A percentile compares a stretch with the other conserved stretches of the same genome.
Evolutionary conservation across 371 early-diverging fungal species (phyloP).

Genomic region (Coemansia linderi): DNA sequence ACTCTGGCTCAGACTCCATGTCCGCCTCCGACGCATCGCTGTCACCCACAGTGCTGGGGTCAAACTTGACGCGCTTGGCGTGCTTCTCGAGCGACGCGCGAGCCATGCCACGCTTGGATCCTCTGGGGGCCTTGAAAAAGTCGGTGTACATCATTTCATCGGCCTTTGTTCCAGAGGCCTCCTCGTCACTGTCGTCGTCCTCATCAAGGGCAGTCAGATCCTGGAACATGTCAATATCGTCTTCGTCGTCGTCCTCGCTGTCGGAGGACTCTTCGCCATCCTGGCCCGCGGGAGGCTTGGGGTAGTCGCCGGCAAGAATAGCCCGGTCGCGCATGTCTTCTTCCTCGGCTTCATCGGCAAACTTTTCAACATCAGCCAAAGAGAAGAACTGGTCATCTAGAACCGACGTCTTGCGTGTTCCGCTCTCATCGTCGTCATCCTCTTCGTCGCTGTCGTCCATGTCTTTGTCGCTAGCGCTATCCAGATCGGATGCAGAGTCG

Average conservation of each 20-base stretch:
- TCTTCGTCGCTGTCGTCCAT: conserved; percentile 48
- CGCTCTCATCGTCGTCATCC: conserved; percentile 8
- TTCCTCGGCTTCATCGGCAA: conserved; percentile 55
- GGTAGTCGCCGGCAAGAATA: conserved; percentile 48
- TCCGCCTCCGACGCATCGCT: conserved; percentile 21
- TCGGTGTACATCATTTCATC: conserved; percentile 55
- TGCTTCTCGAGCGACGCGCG: conserved; percentile 38
- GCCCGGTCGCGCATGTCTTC: conserved; percentile 50
- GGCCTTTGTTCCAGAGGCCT: conserved; percentile 34
- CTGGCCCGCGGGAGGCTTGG: conserved; percentile 44
- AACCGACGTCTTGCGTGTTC: conserved; percentile 23
- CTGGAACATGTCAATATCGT: conserved; percentile 54
- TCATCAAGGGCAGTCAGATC: conserved; percentile 53
- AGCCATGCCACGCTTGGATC: conserved; percentile 40
- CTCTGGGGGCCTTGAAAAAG: conserved; percentile 50
- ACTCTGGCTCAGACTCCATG: conserved; percentile 34
- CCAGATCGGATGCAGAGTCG: conserved; percentile 20
- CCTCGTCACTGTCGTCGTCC: conserved; percentile 51
- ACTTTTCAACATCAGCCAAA: conserved; percentile 54
- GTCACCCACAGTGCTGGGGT: conserved; percentile 14
- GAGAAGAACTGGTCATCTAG: conserved; percentile 57
- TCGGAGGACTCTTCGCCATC: conserved; percentile 53
- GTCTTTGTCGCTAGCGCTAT: conserved; percentile 16
- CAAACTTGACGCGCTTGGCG: conserved; percentile 50
- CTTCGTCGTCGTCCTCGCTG: conserved; percentile 56